phyloP scores from a whole-genome alignment of 169 alveolate species.

The Cryptosporidium parvum region DNA sequence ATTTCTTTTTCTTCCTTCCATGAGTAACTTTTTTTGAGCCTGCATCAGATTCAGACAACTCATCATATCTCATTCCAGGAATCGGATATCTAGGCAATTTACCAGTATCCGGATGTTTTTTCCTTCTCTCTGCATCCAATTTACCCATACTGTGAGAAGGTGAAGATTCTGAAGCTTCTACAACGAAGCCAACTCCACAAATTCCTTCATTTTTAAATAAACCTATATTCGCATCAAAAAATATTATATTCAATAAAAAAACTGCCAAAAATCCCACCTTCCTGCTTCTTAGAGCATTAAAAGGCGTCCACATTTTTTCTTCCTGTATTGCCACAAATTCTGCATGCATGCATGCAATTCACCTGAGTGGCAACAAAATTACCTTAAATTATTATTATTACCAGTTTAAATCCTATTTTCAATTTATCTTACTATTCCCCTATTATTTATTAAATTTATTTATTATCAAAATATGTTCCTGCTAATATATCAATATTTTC shows the following conservation, averaged over 20 bases:
- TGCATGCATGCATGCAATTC: constrained; percentile 19
- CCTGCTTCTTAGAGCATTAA: constrained; percentile 5
- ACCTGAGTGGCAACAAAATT: background rate
- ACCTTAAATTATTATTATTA: background rate
- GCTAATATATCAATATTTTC: background rate
- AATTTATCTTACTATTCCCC: background rate
- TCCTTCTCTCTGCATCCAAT: constrained; percentile 24
- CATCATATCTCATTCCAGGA: constrained; percentile 68
- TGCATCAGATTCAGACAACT: constrained; percentile 2
- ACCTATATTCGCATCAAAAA: background rate
- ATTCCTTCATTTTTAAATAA: background rate
- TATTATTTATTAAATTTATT: background rate
- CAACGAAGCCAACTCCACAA: background rate
- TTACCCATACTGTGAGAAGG: constrained; percentile 15
- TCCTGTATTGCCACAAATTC: background rate
- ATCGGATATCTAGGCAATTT: constrained; percentile 28
- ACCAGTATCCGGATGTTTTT: constrained; percentile 19
- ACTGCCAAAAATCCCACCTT: constrained; percentile 5
- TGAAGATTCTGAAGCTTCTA: constrained; percentile 13
- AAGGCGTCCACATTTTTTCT: background rate
- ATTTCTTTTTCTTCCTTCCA: constrained; percentile 1
- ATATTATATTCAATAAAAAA: constrained; percentile 2
- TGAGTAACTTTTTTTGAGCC: background rate
- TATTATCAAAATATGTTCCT: background rate
- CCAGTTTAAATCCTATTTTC: background rate